A percentile compares a stretch with the other conserved stretches of the same genome.
Conservation (phyloP, 768 basidiomycete species). For the Termitomyces bulborhizus region DNA sequence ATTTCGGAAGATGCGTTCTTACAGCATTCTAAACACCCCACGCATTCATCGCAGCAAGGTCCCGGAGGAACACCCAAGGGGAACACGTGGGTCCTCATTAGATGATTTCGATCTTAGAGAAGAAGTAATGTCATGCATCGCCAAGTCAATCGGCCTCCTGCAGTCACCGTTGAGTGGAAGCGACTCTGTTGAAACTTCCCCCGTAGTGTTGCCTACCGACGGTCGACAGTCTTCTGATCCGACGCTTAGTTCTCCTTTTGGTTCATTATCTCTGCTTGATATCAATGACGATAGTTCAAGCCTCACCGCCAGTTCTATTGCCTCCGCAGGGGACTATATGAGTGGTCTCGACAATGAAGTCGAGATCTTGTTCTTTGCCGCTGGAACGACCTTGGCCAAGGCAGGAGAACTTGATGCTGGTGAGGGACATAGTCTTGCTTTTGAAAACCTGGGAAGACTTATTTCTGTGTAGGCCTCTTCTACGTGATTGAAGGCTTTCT, state of each 20-base stretch:
- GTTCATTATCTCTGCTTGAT: slow-evolving; percentile 68
- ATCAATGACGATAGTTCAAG: slow-evolving; percentile 66
- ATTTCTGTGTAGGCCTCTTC: slow-evolving; percentile 56
- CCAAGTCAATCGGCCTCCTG: slow-evolving; percentile 91
- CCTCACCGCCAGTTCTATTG: slow-evolving; percentile 53
- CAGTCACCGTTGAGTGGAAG: slow-evolving; percentile 75
- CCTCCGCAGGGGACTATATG: slow-evolving; percentile 52
- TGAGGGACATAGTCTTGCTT: slow-evolving; percentile 16
- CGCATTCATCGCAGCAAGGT: slow-evolving; percentile 27
- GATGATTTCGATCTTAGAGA: slow-evolving; percentile 93
- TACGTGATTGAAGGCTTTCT: slow-evolving; percentile 96
- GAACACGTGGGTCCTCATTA: slow-evolving; percentile 25
- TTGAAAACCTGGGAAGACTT: slow-evolving; percentile 1
- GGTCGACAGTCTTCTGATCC: slow-evolving; percentile 31
- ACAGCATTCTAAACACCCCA: slow-evolving; percentile 47
- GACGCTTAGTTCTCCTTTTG: slow-evolving; percentile 60
- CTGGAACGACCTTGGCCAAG: slow-evolving; percentile 79
- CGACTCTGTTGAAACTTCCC: slow-evolving; percentile 63
- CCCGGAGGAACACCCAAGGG: slow-evolving; percentile 15
- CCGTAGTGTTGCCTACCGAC: slow-evolving; percentile 45
- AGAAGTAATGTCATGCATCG: slow-evolving; percentile 96
- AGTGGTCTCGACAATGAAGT: slow-evolving; percentile 93
- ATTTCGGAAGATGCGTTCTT: slow-evolving; percentile 41
- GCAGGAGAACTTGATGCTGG: slow-evolving; percentile 90
- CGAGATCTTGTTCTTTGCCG: slow-evolving; percentile 89